phyloP scores from a whole-genome alignment of 129 eudicot species.

The Oenanthe sinensis region DNA sequence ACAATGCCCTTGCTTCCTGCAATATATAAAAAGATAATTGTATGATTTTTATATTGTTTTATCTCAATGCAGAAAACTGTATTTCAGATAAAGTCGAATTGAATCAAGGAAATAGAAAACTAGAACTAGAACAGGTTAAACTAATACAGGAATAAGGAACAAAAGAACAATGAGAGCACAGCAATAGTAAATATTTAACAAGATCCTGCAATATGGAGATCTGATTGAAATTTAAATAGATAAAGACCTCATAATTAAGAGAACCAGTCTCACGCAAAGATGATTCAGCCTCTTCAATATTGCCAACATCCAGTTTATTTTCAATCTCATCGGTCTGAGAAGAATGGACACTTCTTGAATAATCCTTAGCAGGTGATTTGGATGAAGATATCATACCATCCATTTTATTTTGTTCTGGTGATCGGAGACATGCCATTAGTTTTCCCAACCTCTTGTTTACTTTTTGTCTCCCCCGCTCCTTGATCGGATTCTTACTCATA shows the following conservation, averaged over 20 bases:
- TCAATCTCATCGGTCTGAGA: conserved; percentile 48
- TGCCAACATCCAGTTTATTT: conserved; percentile 55
- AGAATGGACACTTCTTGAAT: conserved; percentile 44
- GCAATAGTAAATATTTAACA: neutral
- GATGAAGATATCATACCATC: conserved; percentile 53
- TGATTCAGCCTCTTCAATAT: conserved; percentile 90
- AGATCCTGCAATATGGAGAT: neutral
- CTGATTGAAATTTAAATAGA: neutral
- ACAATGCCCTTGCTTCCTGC: conserved; percentile 91
- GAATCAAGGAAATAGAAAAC: neutral
- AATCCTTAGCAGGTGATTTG: conserved; percentile 49
- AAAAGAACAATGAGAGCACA: neutral
- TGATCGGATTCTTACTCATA: conserved; percentile 38
- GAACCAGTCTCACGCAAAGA: conserved; percentile 83
- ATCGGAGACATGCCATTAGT: conserved; percentile 54
- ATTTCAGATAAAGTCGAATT: neutral
- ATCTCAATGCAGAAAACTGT: neutral
- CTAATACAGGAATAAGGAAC: neutral
- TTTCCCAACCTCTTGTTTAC: conserved; percentile 26
- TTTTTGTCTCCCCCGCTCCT: conserved; percentile 20
- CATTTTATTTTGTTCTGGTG: conserved; percentile 39
- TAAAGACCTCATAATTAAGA: conserved; percentile 71
- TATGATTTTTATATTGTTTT: neutral
- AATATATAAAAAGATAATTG: neutral
- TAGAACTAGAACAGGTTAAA: neutral